phyloP scores from a whole-genome alignment of 2,329 filamentous ascomycete genomes.

The Metarhizium album region DNA sequence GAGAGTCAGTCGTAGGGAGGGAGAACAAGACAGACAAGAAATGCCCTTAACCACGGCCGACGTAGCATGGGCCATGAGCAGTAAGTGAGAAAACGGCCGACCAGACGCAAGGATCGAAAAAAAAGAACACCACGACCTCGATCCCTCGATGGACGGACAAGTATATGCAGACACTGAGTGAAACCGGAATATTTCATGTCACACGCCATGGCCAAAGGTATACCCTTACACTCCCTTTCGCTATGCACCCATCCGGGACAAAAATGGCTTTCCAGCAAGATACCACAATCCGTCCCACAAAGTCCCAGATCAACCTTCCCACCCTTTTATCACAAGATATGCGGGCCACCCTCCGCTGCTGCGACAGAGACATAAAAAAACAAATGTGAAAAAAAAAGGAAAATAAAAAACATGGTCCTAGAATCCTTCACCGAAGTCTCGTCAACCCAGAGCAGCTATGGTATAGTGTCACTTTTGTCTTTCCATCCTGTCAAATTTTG shows the following conservation, averaged over 20 bases:
- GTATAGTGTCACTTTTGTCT: conserved; percentile 30
- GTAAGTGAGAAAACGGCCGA: background rate
- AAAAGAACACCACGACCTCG: background rate
- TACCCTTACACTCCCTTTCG: conserved; percentile 31
- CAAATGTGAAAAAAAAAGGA: conserved; percentile 9
- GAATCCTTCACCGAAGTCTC: conserved; percentile 21
- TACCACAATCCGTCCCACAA: conserved; percentile 14
- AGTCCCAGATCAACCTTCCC: conserved; percentile 8
- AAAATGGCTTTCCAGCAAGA: conserved; percentile 33
- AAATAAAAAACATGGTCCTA: conserved; percentile 16
- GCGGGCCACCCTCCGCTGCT: conserved; percentile 20
- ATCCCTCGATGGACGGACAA: conserved; percentile 2
- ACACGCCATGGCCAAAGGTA: conserved; percentile 27
- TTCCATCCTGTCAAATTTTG: conserved; percentile 21
- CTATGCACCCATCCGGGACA: conserved; percentile 31
- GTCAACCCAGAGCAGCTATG: conserved; percentile 25
- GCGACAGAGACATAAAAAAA: conserved; percentile 8
- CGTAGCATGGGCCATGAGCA: background rate
- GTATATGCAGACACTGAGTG: conserved; percentile 13
- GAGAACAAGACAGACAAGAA: background rate
- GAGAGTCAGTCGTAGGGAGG: background rate
- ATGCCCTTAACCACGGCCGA: background rate
- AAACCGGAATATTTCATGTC: conserved; percentile 21
- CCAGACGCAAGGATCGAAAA: background rate
- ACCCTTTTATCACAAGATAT: conserved; percentile 5